Evolutionary conservation across 768 basidiomycete genomes (phyloP).

Genomic region (Suillus decipiens): DNA sequence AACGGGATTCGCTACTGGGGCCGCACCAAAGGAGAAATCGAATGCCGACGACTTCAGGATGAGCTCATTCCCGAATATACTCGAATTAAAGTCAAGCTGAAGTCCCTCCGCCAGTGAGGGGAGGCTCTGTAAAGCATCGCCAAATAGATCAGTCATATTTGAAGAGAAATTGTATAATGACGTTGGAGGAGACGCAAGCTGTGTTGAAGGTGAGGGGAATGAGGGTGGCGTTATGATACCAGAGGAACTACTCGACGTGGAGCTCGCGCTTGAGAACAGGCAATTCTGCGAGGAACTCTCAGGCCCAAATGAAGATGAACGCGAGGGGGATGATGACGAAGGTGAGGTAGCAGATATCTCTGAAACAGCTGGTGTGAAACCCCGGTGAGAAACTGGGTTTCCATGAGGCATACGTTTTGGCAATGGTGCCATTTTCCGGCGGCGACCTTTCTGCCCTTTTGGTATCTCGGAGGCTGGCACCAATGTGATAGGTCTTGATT

Average conservation of each 20-base stretch:
- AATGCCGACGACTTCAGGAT: constrained; percentile 1
- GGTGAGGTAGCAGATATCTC: constrained; percentile 9
- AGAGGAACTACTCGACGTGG: background rate
- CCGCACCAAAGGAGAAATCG: background rate
- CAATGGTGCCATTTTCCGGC: constrained; percentile 24
- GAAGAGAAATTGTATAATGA: constrained; percentile 9
- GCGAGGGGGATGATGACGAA: background rate
- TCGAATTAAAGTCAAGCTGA: constrained; percentile 10
- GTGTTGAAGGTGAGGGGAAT: constrained; percentile 4
- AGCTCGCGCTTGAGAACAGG: constrained; percentile 8
- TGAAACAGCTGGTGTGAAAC: constrained; percentile 16
- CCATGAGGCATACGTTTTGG: constrained; percentile 29
- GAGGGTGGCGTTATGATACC: background rate
- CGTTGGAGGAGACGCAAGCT: background rate
- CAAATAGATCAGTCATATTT: constrained; percentile 8
- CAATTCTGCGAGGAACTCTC: background rate
- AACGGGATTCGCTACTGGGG: background rate
- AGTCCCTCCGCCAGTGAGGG: constrained; percentile 10
- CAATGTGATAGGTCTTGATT: constrained; percentile 18
- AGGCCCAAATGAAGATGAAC: constrained; percentile 7
- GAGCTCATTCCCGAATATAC: background rate
- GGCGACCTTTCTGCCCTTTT: background rate
- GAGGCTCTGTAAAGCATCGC: background rate
- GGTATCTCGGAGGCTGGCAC: constrained; percentile 4
- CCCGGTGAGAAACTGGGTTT: constrained; percentile 16